These are phyloP conservation scores for Cyclanthera cordifolia DNA, from an alignment of 306 rosid genomes.

Conservation along the genomic window DNA sequence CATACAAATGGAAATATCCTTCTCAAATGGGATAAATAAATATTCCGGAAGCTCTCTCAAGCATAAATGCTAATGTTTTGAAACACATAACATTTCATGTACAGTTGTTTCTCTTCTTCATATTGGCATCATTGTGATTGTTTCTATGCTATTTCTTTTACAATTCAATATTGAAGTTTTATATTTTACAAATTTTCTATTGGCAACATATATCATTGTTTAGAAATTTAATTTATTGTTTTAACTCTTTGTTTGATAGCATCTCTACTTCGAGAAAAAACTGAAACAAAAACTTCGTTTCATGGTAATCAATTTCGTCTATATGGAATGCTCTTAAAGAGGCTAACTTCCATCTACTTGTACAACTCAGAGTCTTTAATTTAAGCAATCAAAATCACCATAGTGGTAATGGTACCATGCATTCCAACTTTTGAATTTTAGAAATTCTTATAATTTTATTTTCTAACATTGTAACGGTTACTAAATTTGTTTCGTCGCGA, in stretches of 20 bases:
- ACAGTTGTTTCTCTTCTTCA: neutral
- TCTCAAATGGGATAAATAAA: conserved; percentile 2
- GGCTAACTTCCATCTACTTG: conserved; percentile 14
- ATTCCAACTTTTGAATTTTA: conserved; percentile 12
- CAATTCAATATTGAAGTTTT: neutral
- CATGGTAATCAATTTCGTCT: conserved; percentile 1
- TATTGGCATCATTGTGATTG: conserved; percentile 1
- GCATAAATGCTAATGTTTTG: conserved; percentile 2
- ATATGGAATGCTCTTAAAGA: conserved; percentile 12
- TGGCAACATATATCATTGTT: neutral
- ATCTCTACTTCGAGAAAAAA: neutral
- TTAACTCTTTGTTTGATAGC: neutral
- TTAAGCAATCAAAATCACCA: conserved; percentile 1
- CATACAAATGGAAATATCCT: conserved; percentile 2
- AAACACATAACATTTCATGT: neutral
- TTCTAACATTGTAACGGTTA: conserved; percentile 8
- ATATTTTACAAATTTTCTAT: neutral
- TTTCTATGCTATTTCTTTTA: neutral
- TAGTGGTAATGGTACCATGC: conserved; percentile 10
- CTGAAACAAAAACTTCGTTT: conserved; percentile 1
- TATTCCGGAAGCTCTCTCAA: neutral
- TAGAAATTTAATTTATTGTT: conserved; percentile 5
- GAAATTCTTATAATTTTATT: neutral
- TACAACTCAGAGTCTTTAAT: conserved; percentile 12
- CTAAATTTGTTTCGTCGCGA: conserved; percentile 6